A percentile compares a stretch with the other conserved stretches of the same genome.
Conservation (phyloP, 305 asterid genomes). For the Lippia alba region DNA sequence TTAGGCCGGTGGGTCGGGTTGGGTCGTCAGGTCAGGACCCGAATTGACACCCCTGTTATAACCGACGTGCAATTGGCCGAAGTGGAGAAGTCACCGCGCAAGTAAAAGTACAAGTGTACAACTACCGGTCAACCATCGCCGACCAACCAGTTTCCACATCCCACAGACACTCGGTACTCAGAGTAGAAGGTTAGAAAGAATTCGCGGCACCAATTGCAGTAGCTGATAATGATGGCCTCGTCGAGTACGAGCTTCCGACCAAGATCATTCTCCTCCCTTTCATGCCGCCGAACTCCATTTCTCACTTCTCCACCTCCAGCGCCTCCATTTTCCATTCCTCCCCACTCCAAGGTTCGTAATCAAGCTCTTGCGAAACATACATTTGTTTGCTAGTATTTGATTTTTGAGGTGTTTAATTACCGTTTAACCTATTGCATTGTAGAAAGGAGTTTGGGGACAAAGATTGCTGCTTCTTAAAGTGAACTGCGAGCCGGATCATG, state of each 20-base stretch:
- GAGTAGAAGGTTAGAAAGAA: slow-evolving; percentile 7
- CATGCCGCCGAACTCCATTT: slow-evolving; percentile 25
- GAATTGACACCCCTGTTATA: too few relatives aligned
- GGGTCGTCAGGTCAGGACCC: too few relatives aligned
- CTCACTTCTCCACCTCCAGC: slow-evolving; percentile 29
- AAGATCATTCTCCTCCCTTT: slow-evolving; percentile 30
- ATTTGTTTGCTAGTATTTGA: background rate
- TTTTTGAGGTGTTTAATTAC: background rate
- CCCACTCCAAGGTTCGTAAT: slow-evolving; percentile 32
- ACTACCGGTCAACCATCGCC: background rate
- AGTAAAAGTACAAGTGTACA: background rate
- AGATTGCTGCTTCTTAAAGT: slow-evolving; percentile 49
- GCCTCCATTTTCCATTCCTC: background rate
- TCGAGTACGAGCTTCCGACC: slow-evolving; percentile 24
- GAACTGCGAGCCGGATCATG: slow-evolving; percentile 51
- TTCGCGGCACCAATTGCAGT: background rate
- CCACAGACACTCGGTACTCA: background rate
- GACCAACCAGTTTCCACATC: background rate
- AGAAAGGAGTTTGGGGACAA: slow-evolving; percentile 44
- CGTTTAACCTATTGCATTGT: slow-evolving; percentile 18
- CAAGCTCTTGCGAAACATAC: slow-evolving; percentile 3
- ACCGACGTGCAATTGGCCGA: too few relatives aligned
- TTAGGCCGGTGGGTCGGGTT: too few relatives aligned
- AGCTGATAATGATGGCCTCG: slow-evolving; percentile 33
- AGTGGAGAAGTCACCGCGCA: too few relatives aligned